Evolutionary conservation across 192 early-diverging fungal genomes (phyloP), one percentile per base, ranked within the genome.

Genomic region (Geranomyces variabilis): DNA sequence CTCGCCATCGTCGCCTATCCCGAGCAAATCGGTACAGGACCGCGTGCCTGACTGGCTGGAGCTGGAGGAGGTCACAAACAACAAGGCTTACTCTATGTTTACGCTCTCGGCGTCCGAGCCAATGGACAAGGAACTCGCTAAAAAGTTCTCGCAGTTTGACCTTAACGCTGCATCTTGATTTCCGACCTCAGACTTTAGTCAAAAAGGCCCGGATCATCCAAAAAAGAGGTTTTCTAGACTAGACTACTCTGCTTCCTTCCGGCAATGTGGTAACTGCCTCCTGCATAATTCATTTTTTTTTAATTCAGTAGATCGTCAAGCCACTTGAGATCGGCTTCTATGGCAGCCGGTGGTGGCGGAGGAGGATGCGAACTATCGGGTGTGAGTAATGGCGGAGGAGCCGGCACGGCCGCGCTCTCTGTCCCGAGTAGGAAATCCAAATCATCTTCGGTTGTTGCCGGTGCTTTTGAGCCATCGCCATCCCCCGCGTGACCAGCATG

Each of bases 51-150:
- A 68, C 30, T 81, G 72, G 73, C 48, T 81, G 28, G 69, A 81
- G 44, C 13, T 70, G 41, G 71, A 64, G 36, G 80, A 81, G 49
- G 77, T 81, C 8, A 79, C 80, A 13, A 63, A 79, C 34, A 44
- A 81, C 51, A 75, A 75, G 45, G 48, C 29, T 24, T 81, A 79
- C 59, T 60, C 49, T 45, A 81, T 81, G 80, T 81, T 55, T 44
- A 34, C 36, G 28, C 45, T 77, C 3, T 66, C 73, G 41, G 72
- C 7, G 15, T 47, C 33, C 12, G 69, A 22, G 28, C 69, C 56
- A 33, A 36, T 61, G 14, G 59, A 70, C 55, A n/a, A 34, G 41
- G 59, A 34, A 10, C 69, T 70, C 28, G 69, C 69, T 1, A n/a
- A 28, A 36, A 70, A 70, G 44, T 36, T 70, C 28, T 70, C 69